phyloP scores from a whole-genome alignment of 169 alveolate species.

The Plasmodium reichenowi region DNA sequence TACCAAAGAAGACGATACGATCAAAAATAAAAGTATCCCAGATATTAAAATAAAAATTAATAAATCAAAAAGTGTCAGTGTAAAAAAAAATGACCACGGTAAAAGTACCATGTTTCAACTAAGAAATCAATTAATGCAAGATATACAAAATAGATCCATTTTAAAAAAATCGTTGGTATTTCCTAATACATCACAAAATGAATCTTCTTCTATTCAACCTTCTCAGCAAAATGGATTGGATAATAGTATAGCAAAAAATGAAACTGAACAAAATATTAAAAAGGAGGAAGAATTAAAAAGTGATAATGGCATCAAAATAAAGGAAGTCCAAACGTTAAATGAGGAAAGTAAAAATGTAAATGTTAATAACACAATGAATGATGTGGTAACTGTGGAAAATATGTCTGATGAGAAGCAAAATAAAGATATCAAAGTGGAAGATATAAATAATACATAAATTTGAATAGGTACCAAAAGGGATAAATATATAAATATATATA shows the following conservation, averaged over 20 bases:
- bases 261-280: neutral
- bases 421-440: neutral
- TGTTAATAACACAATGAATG: neutral
- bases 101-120: constrained; percentile 55
- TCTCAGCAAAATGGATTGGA: neutral
- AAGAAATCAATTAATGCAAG: constrained; percentile 29
- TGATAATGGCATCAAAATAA: neutral
- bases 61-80: constrained; percentile 12
- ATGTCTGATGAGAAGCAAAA: neutral
- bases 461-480: neutral
- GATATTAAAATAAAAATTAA: constrained; percentile 8
- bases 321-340: neutral
- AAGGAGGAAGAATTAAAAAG: neutral
- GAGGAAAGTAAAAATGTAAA: constrained; percentile 6
- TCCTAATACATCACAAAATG: neutral
- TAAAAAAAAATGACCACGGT: constrained; percentile 25
- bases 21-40: neutral
- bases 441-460: neutral
- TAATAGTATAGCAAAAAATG: neutral
- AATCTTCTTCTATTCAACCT: neutral
- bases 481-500: constrained; percentile 3
- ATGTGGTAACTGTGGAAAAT: neutral
- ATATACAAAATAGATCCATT: constrained; percentile 28
- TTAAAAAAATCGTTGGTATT: neutral
- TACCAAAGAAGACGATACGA: neutral